A percentile compares a stretch with the other conserved stretches of the same genome.
Conservation (phyloP, 441 rosid genomes). For the Populus hybrid region DNA sequence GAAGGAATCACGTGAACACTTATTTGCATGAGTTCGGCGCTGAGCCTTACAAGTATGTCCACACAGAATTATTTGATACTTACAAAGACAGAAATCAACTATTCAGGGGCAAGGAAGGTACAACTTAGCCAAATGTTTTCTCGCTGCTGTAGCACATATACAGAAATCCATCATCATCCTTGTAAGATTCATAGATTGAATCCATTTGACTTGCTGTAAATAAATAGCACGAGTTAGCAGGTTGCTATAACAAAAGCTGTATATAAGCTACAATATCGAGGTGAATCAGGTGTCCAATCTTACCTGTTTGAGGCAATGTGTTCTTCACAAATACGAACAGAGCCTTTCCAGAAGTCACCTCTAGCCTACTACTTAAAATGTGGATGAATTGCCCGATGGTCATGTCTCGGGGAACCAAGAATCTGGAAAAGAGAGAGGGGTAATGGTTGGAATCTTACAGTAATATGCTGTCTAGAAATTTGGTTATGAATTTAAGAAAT, state of each 20-base stretch:
- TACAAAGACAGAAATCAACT: background rate
- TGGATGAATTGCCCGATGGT: slow-evolving; percentile 81
- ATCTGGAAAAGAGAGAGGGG: slow-evolving; percentile 28
- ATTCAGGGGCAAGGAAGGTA: background rate
- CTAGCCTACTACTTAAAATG: slow-evolving; percentile 58
- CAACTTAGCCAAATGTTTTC: slow-evolving; percentile 59
- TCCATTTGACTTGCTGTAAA: slow-evolving; percentile 62
- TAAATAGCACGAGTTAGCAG: background rate
- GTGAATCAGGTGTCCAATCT: background rate
- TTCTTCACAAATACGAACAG: slow-evolving; percentile 71
- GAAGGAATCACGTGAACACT: background rate
- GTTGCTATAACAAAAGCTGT: background rate
- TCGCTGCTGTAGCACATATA: slow-evolving; percentile 84
- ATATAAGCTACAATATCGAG: background rate
- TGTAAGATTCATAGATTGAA: slow-evolving; percentile 49
- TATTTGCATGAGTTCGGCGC: background rate
- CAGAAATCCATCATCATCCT: slow-evolving; percentile 76
- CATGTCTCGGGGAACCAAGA: slow-evolving; percentile 70
- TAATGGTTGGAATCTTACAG: background rate
- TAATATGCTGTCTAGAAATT: background rate
- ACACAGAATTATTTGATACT: background rate
- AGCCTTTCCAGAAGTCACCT: slow-evolving; percentile 66
- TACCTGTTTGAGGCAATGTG: slow-evolving; percentile 76
- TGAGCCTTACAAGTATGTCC: background rate
- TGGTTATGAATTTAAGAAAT: background rate